A percentile compares a stretch with the other conserved stretches of the same genome.
Conservation (phyloP, 805 yeast species). For the Jamesozyma hellenica region DNA sequence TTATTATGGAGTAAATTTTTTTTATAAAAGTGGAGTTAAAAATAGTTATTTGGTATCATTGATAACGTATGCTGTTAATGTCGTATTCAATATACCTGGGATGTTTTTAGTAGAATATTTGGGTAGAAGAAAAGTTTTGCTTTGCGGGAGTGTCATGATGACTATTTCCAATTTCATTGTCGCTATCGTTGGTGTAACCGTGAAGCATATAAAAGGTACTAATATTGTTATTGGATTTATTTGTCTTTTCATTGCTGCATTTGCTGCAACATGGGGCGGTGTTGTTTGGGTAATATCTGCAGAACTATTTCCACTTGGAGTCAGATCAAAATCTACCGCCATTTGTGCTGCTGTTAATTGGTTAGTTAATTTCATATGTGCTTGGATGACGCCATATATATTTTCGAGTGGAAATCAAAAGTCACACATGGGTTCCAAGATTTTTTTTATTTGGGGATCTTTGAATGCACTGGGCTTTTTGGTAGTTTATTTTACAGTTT, state of each 20-base stretch:
- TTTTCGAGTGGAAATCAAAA: slow-evolving; percentile 56
- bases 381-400: slow-evolving; percentile 64
- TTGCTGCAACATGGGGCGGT: slow-evolving; percentile 81
- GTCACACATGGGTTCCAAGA: slow-evolving; percentile 56
- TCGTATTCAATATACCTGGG: slow-evolving; percentile 74
- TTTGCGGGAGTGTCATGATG: slow-evolving; percentile 75
- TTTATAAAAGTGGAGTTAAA: slow-evolving; percentile 52
- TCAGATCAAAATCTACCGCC: slow-evolving; percentile 69
- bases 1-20: slow-evolving; percentile 79
- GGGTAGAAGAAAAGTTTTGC: slow-evolving; percentile 65
- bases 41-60: slow-evolving; percentile 64
- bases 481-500: slow-evolving; percentile 56
- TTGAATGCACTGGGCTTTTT: slow-evolving; percentile 49
- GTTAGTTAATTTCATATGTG: slow-evolving; percentile 68
- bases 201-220: slow-evolving; percentile 36
- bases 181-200: slow-evolving; percentile 49
- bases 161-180: slow-evolving; percentile 52
- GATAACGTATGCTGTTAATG: slow-evolving; percentile 73
- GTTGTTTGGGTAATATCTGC: slow-evolving; percentile 66
- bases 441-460: slow-evolving; percentile 76
- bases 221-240: slow-evolving; percentile 52
- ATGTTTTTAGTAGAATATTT: slow-evolving; percentile 64
- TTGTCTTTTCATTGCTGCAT: slow-evolving; percentile 63
- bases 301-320: slow-evolving; percentile 58
- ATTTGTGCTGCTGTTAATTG: slow-evolving; percentile 73